Conservation (phyloP, 345 rosid species). For the Aurinia saxatilis region DNA sequence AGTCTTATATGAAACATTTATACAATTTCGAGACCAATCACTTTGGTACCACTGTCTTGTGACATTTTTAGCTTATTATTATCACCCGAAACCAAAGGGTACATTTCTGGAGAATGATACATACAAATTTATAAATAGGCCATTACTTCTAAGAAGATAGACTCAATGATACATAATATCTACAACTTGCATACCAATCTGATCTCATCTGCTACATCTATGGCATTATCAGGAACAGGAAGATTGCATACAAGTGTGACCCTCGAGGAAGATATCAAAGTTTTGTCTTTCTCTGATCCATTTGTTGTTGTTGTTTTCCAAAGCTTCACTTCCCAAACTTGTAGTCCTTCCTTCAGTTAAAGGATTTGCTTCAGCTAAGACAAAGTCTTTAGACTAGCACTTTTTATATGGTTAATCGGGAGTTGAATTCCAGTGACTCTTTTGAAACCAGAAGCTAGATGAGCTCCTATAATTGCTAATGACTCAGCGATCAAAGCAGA, state of each 20-base stretch:
- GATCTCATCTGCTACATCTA: constrained; percentile 40
- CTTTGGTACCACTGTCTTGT: not conserved
- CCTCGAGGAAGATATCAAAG: constrained; percentile 50
- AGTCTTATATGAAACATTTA: no score
- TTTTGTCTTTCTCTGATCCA: constrained; percentile 32
- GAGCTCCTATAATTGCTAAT: constrained; percentile 88
- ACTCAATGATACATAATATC: not conserved
- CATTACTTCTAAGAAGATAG: no score
- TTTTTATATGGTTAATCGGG: constrained; percentile 67
- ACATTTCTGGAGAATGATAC: not conserved
- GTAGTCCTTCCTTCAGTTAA: constrained; percentile 60
- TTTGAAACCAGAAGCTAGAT: constrained; percentile 66
- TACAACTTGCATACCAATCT: constrained; percentile 54
- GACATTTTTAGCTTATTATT: not conserved
- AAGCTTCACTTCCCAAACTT: constrained; percentile 84
- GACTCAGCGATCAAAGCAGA: constrained; percentile 87
- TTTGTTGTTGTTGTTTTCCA: constrained; percentile 56
- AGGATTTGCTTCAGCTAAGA: constrained; percentile 68
- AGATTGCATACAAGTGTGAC: constrained; percentile 68
- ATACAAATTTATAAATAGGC: not conserved
- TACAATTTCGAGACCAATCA: not conserved
- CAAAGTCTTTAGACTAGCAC: constrained; percentile 69
- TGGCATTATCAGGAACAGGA: constrained; percentile 59
- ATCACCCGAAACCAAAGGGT: not conserved
- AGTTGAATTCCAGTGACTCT: constrained; percentile 87